Evolutionary conservation across 140 eudicot species (phyloP).

Genomic region (Flaveria floridana): DNA sequence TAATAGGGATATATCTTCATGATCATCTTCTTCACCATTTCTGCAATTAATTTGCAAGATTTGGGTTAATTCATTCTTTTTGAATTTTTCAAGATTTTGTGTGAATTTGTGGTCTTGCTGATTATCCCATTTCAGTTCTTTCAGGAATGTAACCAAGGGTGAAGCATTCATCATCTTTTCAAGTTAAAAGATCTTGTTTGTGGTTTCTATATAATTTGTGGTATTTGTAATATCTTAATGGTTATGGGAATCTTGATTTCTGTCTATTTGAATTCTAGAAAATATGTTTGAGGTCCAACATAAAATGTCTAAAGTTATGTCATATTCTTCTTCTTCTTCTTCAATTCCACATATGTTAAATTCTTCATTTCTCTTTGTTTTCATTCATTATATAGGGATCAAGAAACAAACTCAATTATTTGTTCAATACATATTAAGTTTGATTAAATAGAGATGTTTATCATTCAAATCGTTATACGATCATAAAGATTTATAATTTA

Average conservation of each 20-base stretch:
- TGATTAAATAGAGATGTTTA: not conserved
- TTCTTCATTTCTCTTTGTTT: not conserved
- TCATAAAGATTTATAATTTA: not conserved
- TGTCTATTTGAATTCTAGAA: not conserved
- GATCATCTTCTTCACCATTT: constrained; percentile 19
- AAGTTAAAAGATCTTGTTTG: not conserved
- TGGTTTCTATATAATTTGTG: not conserved
- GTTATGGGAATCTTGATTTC: not conserved
- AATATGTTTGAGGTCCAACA: not conserved
- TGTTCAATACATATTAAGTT: not conserved
- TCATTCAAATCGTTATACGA: not conserved
- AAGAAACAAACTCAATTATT: constrained; percentile 3
- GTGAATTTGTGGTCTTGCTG: constrained; percentile 8
- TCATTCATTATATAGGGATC: not conserved
- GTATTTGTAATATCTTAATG: not conserved
- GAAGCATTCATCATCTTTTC: constrained; percentile 4
- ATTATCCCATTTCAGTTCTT: constrained; percentile 6
- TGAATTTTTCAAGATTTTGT: not conserved
- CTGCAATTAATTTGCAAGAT: constrained; percentile 20
- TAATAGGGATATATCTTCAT: not conserved
- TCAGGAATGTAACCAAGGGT: not conserved
- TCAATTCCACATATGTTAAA: no score
- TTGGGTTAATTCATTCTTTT: constrained; percentile 1
- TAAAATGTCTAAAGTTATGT: not conserved
- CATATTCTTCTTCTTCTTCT: no score